Evolutionary conservation across 495 filamentous ascomycete genomes (phyloP).

Genomic region (Annulohypoxylon moriforme): DNA sequence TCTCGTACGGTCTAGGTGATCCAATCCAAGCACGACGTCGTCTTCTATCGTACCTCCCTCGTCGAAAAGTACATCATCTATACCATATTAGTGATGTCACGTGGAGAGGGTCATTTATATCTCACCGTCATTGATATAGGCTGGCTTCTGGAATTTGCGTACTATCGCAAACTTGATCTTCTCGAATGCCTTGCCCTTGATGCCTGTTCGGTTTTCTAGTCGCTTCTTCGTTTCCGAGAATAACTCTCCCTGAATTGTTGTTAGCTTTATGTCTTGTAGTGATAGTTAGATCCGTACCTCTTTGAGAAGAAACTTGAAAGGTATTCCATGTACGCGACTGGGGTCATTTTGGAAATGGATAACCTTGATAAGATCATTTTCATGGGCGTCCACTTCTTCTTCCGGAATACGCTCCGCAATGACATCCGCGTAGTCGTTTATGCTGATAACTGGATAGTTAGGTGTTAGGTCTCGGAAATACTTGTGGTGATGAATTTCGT

Average conservation of each 20-base stretch:
- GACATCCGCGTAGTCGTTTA: conserved; percentile 87
- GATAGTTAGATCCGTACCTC: conserved; percentile 64
- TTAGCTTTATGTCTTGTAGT: conserved; percentile 27
- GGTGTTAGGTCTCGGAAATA: conserved; percentile 77
- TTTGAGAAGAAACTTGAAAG: conserved; percentile 90
- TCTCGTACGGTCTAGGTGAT: conserved; percentile 81
- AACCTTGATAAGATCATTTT: conserved; percentile 73
- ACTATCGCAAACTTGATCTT: conserved; percentile 97
- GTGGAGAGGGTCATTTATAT: conserved; percentile 2
- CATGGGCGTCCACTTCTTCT: conserved; percentile 73
- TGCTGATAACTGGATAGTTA: conserved; percentile 72
- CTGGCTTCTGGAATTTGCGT: conserved; percentile 77
- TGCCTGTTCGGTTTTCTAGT: conserved; percentile 85
- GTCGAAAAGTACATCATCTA: conserved; percentile 87
- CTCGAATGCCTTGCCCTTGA: conserved; percentile 98
- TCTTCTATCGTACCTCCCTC: conserved; percentile 70
- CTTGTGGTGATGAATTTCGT: conserved; percentile 81
- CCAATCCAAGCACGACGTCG: conserved; percentile 82
- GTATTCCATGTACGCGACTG: conserved; percentile 78
- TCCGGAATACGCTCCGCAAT: conserved; percentile 84
- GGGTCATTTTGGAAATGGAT: conserved; percentile 94
- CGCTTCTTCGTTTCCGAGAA: conserved; percentile 94
- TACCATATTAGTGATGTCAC: conserved; percentile 36
- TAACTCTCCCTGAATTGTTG: conserved; percentile 71
- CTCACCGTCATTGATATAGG: conserved; percentile 90